Evolutionary conservation across 306 rosid species (phyloP).

Genomic region (Senna siamea): DNA sequence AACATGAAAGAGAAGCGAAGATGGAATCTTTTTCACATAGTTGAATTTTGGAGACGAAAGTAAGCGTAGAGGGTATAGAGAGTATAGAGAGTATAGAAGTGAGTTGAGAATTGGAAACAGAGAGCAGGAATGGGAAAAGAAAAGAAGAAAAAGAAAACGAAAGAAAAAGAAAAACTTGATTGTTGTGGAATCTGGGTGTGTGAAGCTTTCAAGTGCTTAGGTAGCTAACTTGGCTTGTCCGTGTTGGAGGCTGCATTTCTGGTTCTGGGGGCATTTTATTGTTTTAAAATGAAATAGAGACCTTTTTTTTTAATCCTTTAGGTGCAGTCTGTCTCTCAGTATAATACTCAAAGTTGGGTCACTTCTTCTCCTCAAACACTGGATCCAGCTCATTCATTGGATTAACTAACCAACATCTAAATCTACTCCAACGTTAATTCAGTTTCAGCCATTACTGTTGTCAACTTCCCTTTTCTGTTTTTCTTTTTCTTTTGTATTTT

Average conservation of each 20-base stretch:
- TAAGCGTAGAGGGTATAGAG: no score
- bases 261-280: neutral
- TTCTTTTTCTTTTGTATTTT: neutral
- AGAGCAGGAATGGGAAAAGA: constrained; percentile 37
- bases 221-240: constrained; percentile 32
- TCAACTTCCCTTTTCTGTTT: neutral
- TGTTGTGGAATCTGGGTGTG: constrained; percentile 8
- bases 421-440: constrained; percentile 40
- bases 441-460: neutral
- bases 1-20: constrained; percentile 17
- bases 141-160: neutral
- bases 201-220: constrained; percentile 38
- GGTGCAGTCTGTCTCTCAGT: constrained; percentile 38
- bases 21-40: constrained; percentile 31
- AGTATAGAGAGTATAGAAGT: neutral
- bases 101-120: constrained; percentile 33
- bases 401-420: constrained; percentile 54
- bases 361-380: constrained; percentile 51
- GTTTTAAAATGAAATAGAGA: neutral
- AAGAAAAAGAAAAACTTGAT: neutral
- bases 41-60: constrained; percentile 21
- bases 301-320: constrained; percentile 18
- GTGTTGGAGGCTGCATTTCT: constrained; percentile 5
- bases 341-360: constrained; percentile 56
- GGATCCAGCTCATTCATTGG: constrained; percentile 77